Evolutionary conservation across 495 filamentous ascomycete genomes (phyloP), one percentile per base, ranked within the genome.

Genomic region (Penicillium desertorum): DNA sequence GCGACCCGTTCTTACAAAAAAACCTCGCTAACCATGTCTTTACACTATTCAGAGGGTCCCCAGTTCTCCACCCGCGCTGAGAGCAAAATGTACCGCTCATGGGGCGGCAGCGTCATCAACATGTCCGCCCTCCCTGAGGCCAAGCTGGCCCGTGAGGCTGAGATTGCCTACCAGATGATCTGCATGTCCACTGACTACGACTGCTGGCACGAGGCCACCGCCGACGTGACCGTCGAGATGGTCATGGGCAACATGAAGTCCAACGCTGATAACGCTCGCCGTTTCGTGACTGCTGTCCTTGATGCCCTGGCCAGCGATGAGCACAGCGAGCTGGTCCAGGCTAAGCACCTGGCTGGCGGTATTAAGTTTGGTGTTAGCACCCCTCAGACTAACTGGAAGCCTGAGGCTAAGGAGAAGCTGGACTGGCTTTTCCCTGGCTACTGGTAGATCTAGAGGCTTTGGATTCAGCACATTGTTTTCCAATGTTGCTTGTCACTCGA

Each of bases 141-240:
- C 32, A 98, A 98, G 79, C 85, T 99, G 12, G 94, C 94, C 27
- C 82, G 89, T 32, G 94, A 99, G 78, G 95, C 95, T 5, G 95
- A 99, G 77, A 87, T 99, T 61, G 88, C 88, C 16, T 97, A 96
- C 68, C 90, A 93, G 76, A 93, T 97, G 84, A 93, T 99, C 62
- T 97, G 93, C 80, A 99, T 99, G 95, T 87, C 88, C 27, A 99
- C 94, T 22, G 94, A 99, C 75, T 99, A 99, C 66, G 95, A 99
- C 73, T 96, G 92, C 83, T 98, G 94, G 94, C 88, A 89, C 68
- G 72, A 74, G 53, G 78, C 79, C 5, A 85, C 83, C 45, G 88
- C 87, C 41, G 85, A 83, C 54, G 94, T 99, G 34, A 92, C 89
- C 58, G 94, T 99, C 8, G 90, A 90, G 68, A 96, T 96, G 88